Conservation (phyloP, 805 yeast species). For the Ogataea saltuana region DNA sequence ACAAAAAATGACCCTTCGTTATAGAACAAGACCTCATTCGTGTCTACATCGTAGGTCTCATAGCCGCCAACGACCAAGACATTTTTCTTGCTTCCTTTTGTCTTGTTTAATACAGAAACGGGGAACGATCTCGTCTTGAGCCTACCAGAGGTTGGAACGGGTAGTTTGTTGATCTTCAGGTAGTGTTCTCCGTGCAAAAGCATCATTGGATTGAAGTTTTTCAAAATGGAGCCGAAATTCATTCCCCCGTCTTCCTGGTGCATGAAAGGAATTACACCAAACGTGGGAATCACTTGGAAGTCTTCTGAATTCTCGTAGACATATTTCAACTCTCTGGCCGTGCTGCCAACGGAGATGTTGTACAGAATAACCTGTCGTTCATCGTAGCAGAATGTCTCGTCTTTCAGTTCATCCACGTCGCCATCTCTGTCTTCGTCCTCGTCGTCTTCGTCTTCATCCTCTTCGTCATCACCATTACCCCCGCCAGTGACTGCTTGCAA, state of each 20-base stretch:
- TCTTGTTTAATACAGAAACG: constrained; percentile 74
- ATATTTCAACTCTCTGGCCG: constrained; percentile 71
- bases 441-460: constrained; percentile 45
- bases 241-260: constrained; percentile 56
- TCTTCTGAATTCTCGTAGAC: constrained; percentile 73
- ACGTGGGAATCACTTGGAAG: constrained; percentile 86
- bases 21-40: constrained; percentile 71
- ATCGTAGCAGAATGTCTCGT: constrained; percentile 55
- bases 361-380: constrained; percentile 77
- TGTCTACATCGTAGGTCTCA: constrained; percentile 62
- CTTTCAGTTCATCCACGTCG: constrained; percentile 40
- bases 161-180: constrained; percentile 70
- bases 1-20: constrained; percentile 85
- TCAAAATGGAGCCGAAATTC: constrained; percentile 61
- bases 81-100: constrained; percentile 56
- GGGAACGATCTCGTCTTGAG: constrained; percentile 65
- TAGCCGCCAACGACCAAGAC: constrained; percentile 76
- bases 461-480: constrained; percentile 45
- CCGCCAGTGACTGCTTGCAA: constrained; percentile 58
- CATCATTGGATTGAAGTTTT: constrained; percentile 84
- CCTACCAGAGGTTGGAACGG: constrained; percentile 71
- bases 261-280: constrained; percentile 88
- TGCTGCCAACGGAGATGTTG: constrained; percentile 89
- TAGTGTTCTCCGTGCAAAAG: constrained; percentile 95
- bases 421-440: constrained; percentile 47